Conservation (phyloP, 2,329 filamentous ascomycete genomes). For the Exophiala sp. region DNA sequence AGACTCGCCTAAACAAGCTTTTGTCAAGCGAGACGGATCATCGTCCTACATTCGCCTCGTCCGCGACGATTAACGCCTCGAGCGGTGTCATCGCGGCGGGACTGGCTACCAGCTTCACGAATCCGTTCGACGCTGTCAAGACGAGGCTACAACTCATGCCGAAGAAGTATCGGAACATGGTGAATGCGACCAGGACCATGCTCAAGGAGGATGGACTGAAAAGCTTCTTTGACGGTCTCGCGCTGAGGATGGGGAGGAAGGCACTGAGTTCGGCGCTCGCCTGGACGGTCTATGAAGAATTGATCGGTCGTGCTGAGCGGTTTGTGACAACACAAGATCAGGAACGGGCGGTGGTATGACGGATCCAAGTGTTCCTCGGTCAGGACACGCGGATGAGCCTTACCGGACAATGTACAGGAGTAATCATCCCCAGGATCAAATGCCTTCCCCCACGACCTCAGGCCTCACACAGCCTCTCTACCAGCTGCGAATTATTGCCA, state of each 20-base stretch:
- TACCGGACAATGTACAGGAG: too few species aligned
- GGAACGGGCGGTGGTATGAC: slow-evolving; percentile 20
- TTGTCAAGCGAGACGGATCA: slow-evolving; percentile 3
- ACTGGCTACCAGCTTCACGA: slow-evolving; percentile 81
- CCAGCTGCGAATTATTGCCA: too few species aligned
- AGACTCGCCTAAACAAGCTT: slow-evolving; percentile 55
- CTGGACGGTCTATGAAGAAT: slow-evolving; percentile 95
- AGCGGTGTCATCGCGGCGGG: slow-evolving; percentile 79
- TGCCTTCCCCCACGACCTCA: too few species aligned
- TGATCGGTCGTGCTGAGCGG: slow-evolving; percentile 69
- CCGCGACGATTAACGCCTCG: slow-evolving; percentile 75
- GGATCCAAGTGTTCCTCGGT: not conserved
- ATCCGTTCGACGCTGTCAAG: slow-evolving; percentile 96
- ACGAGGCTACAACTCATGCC: slow-evolving; percentile 91
- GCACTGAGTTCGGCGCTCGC: slow-evolving; percentile 90
- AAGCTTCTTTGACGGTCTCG: slow-evolving; percentile 81
- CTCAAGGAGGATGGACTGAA: slow-evolving; percentile 73
- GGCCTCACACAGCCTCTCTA: too few species aligned
- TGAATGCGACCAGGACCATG: slow-evolving; percentile 74
- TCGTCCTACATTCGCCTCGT: slow-evolving; percentile 32
- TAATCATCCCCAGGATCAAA: too few species aligned
- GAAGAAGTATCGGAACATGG: slow-evolving; percentile 73
- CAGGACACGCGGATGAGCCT: too few species aligned
- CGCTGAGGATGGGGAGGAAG: slow-evolving; percentile 83
- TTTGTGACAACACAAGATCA: slow-evolving; percentile 20